These are phyloP conservation scores for Brassica incana DNA, from an alignment of 345 rosid genomes.

Conservation along the genomic window DNA sequence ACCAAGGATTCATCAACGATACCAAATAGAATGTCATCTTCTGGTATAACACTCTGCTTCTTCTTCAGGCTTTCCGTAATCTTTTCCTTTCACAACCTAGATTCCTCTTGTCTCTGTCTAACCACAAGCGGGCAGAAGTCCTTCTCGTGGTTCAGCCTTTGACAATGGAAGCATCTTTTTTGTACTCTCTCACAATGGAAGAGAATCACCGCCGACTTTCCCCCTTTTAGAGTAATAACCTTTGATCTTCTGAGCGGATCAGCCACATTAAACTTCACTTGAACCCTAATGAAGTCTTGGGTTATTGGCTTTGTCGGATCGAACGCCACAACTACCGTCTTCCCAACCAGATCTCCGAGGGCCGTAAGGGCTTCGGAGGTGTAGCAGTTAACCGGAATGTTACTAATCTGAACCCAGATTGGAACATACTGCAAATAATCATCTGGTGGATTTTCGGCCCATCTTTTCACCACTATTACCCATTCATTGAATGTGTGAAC, in stretches of 20 bases:
- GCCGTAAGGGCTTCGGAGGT: neutral
- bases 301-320: neutral
- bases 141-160: neutral
- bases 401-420: neutral
- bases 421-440: neutral
- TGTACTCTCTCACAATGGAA: neutral
- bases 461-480: neutral
- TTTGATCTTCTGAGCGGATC: neutral
- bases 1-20: too few species aligned
- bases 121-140: neutral
- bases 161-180: neutral
- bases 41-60: too few species aligned
- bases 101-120: neutral
- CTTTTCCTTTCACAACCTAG: too few species aligned
- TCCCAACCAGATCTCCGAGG: neutral
- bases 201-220: neutral
- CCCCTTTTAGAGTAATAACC: neutral
- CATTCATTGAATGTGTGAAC: neutral
- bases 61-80: too few species aligned
- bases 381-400: neutral
- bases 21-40: too few species aligned
- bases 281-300: neutral
- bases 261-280: neutral
- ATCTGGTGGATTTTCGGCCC: neutral
- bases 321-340: neutral